These are phyloP conservation scores for Candida dendrica DNA, from an alignment of 805 yeast genomes.

Conservation along the genomic window DNA sequence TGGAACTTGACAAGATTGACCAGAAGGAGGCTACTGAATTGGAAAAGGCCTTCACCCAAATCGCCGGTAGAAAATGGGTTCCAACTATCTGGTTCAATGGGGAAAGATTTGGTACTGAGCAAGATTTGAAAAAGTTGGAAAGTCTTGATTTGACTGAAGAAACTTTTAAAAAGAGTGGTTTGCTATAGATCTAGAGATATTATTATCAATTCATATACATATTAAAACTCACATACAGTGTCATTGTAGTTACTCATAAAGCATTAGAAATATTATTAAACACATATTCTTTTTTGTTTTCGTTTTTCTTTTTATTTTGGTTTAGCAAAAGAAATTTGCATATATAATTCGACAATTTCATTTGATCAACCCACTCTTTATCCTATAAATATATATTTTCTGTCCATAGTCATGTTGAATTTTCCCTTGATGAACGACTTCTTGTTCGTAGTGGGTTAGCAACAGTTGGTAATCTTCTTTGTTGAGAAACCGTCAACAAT, in stretches of 20 bases:
- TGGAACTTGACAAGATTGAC: constrained; percentile 55
- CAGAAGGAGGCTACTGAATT: constrained; percentile 43
- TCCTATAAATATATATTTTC: too few species aligned
- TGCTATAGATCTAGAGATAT: constrained; percentile 6
- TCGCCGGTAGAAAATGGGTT: constrained; percentile 60
- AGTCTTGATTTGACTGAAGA: constrained; percentile 17
- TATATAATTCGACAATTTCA: too few species aligned
- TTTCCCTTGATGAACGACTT: constrained; percentile 19
- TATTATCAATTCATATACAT: too few species aligned
- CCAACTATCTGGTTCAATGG: constrained; percentile 63
- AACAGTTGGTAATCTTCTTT: constrained; percentile 19
- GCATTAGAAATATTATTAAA: neutral
- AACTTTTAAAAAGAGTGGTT: constrained; percentile 15
- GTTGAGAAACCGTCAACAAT: constrained; percentile 16
- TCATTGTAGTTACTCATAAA: neutral
- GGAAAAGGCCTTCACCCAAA: constrained; percentile 47
- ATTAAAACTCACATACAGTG: too few species aligned
- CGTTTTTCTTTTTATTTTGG: too few species aligned
- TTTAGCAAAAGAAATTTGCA: too few species aligned
- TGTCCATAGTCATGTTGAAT: constrained; percentile 8
- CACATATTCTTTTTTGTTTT: too few species aligned
- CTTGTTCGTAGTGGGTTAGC: constrained; percentile 21
- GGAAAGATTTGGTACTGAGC: constrained; percentile 50
- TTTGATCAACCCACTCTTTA: too few species aligned
- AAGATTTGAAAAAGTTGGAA: constrained; percentile 29